phyloP scores from a whole-genome alignment of 805 yeast species.

The Torulaspora quercuum region DNA sequence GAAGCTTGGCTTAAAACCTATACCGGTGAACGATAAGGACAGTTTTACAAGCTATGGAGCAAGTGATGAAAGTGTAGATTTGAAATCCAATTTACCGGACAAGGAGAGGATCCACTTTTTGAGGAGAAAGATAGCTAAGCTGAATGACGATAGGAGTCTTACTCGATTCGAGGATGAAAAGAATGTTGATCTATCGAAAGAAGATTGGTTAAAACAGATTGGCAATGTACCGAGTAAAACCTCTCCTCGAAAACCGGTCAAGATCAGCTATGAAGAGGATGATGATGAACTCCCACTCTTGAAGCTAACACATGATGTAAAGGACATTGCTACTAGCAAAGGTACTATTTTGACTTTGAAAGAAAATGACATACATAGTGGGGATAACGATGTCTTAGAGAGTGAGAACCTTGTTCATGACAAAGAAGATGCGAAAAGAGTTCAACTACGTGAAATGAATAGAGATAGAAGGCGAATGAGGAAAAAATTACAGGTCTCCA shows the following conservation, averaged over 20 bases:
- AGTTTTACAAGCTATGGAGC: neutral
- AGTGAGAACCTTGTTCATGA: slow-evolving; percentile 28
- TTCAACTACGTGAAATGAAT: slow-evolving; percentile 35
- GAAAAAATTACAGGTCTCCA: slow-evolving; percentile 19
- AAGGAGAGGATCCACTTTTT: slow-evolving; percentile 19
- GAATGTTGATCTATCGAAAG: slow-evolving; percentile 2
- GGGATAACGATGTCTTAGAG: slow-evolving; percentile 33
- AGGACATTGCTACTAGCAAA: slow-evolving; percentile 38
- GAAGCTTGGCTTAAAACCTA: slow-evolving; percentile 41
- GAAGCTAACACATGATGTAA: slow-evolving; percentile 50
- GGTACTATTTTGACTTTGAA: slow-evolving; percentile 55
- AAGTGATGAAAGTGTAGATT: neutral
- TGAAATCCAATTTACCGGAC: slow-evolving; percentile 12
- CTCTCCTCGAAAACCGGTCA: slow-evolving; percentile 6
- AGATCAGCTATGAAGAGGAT: slow-evolving; percentile 21
- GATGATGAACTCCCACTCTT: slow-evolving; percentile 34
- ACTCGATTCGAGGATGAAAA: neutral
- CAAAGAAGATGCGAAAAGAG: slow-evolving; percentile 31
- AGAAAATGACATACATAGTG: slow-evolving; percentile 36
- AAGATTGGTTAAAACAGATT: slow-evolving; percentile 26
- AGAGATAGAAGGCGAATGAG: slow-evolving; percentile 35
- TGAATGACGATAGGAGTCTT: slow-evolving; percentile 1
- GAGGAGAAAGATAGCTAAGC: slow-evolving; percentile 21
- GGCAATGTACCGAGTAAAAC: slow-evolving; percentile 22
- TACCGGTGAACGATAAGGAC: slow-evolving; percentile 14